Base-by-base conservation (phyloP, 169 alveolate species). In the Cryptosporidium meleagridis region DNA sequence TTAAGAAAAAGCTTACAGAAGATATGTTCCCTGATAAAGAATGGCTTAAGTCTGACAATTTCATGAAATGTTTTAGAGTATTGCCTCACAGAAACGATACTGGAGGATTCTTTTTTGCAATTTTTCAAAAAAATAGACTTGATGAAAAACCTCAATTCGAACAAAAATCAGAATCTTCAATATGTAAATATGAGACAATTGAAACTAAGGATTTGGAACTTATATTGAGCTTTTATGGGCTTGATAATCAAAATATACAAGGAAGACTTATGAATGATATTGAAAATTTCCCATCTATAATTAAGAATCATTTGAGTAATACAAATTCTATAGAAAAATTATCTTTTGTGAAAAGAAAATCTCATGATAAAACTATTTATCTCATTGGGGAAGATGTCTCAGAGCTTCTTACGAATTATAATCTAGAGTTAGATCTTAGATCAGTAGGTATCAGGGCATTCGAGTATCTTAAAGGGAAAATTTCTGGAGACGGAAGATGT, bases 21-120 rank as follows among this genome's bases (percentile, higher is more conserved):
- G 86, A 48, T 92, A 71, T 92, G 65, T 91, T 69, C 52, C 93
- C 86, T 31, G 53, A 86, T 45, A 91, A 39, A 72, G 58, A 84
- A 95, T 69, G 93, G 95, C 93, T 73, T 35, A 93, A 70, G 31
- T 69, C 72, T 39, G 91, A 85, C 29, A 95, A 91, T 37, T 92
- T 91, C 65, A 94, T 52, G 75, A 87, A 92, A 52, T 97, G 97
- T 44, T 94, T 95, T 69, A 94, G 99, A 75, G 95, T 97, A 33
- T 89, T 97, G 44, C 99, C 99, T 23, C 98, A 97, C 91, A 97
- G 96, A 91, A 93, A 97, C 87, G 95, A 98, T 85, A 97, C 99
- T 0, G 98, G 99, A 35, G 99, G 98, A 8, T 97, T 97, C 92
- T 97, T 96, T 91, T 94, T 97, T 37, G 97, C 98, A 6, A 37